Evolutionary conservation across 768 basidiomycete species (phyloP), one percentile per base, ranked within the genome.

Genomic region (Termitomyces sp.): DNA sequence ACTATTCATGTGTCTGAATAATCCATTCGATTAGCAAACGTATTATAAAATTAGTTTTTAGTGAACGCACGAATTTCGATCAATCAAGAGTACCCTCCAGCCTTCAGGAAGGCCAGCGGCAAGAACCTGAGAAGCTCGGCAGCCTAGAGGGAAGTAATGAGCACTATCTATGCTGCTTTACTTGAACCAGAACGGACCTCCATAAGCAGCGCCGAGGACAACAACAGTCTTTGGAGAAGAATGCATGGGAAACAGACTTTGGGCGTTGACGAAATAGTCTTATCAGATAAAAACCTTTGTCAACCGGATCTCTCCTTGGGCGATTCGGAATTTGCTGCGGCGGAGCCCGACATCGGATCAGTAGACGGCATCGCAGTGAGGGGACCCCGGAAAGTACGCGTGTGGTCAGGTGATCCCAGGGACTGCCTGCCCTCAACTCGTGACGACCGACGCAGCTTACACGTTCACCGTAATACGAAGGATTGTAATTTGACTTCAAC

Each of bases 31-130:
- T 56, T 5, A 55, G 51, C 25, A 5, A 23, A 42, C 34, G 17
- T 19, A 47, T 46, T 14, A 12, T 46, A 14, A 5, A 11, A 23
- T 8, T 23, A 19, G 27, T 37, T 3, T 5, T 5, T 53, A 54
- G 48, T 46, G 54, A 11, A 72, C 78, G 58, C 67, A 83, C 77
- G 77, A 79, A 64, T 88, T 86, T 47, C 82, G 71, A 59, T 86
- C 84, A 37, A 86, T 72, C 12, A 85, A 66, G 4, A 85, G 71
- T 25, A 87, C 72, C 27, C 77, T 74, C 81, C 83, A 82, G 16
- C 68, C 78, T 14, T 71, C 67, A 5, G 83, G 82, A 17, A 85
- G 65, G 12, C 70, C 71, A 9, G 76, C 68, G 8, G 78, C 76
- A 35, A 86, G 75, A 17, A 80, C 43, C 54, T 78, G 77, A 4